These are phyloP conservation scores for Venturia aucupariae DNA, from an alignment of 2,329 filamentous ascomycete genomes.

Conservation along the genomic window DNA sequence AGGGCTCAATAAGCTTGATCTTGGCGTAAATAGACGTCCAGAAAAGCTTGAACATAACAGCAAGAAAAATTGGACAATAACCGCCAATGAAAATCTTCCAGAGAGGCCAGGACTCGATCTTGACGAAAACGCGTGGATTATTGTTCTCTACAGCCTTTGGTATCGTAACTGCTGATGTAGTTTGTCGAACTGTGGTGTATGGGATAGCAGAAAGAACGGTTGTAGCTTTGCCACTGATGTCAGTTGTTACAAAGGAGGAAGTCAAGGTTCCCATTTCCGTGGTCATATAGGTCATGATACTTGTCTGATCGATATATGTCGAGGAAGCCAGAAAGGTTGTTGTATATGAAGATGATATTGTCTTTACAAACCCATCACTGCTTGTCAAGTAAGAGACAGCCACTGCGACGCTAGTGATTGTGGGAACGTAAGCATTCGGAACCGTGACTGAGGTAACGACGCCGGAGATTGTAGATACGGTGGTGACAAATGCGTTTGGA, in stretches of 20 bases:
- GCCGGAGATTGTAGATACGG: neutral
- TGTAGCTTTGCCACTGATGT: constrained; percentile 7
- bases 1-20: constrained; percentile 14
- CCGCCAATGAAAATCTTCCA: constrained; percentile 12
- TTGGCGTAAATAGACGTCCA: constrained; percentile 13
- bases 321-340: neutral
- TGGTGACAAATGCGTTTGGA: neutral
- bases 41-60: constrained; percentile 10
- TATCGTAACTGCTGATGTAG: neutral
- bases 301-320: neutral
- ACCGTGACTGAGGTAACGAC: neutral
- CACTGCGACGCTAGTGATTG: neutral
- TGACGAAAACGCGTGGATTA: neutral
- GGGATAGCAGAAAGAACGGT: neutral
- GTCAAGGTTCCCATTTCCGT: neutral
- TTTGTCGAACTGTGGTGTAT: neutral
- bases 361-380: neutral
- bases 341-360: neutral
- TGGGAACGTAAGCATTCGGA: neutral
- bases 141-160: neutral
- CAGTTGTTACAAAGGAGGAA: constrained; percentile 1
- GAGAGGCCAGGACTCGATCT: neutral
- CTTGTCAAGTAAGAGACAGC: neutral
- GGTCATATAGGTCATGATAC: neutral
- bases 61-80: constrained; percentile 13